These are phyloP conservation scores for Aspergillus caelatus DNA, from an alignment of 2,329 filamentous ascomycete species.

Conservation along the genomic window DNA sequence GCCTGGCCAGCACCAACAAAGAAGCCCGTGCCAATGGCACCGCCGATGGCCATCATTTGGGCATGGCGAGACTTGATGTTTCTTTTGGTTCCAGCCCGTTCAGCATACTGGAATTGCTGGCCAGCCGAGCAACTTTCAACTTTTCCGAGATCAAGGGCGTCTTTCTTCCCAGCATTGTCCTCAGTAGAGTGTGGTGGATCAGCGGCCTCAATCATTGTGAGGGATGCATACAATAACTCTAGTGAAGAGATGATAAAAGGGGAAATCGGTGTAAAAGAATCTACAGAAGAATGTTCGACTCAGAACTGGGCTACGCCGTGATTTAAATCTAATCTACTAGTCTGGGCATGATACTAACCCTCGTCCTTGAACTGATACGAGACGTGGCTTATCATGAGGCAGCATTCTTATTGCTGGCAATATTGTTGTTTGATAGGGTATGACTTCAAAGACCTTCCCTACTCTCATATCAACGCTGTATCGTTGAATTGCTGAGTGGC, in stretches of 20 bases:
- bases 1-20: slow-evolving; percentile 24
- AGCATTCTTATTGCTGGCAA: not conserved
- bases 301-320: not conserved
- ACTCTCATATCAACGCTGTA: not conserved
- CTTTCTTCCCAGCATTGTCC: not conserved
- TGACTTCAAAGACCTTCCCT: not conserved
- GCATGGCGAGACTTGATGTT: slow-evolving; percentile 36
- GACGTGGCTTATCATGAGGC: not conserved
- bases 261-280: not conserved
- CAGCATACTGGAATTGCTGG: not conserved
- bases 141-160: not conserved
- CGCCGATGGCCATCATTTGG: slow-evolving; percentile 43
- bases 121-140: not conserved
- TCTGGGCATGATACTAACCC: not conserved
- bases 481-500: not conserved
- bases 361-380: not conserved
- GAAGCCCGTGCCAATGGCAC: slow-evolving; percentile 22
- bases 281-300: no score
- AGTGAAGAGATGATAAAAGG: not conserved
- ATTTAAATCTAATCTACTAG: not conserved
- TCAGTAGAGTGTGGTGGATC: not conserved
- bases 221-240: not conserved
- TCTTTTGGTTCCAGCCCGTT: slow-evolving; percentile 2
- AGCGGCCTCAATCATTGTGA: not conserved
- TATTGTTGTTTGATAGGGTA: not conserved